A percentile compares a stretch with the other conserved stretches of the same genome.
These are phyloP conservation scores for Tetracladium maxilliforme DNA, from an alignment of 2,329 filamentous ascomycete genomes.

Conservation along the genomic window DNA sequence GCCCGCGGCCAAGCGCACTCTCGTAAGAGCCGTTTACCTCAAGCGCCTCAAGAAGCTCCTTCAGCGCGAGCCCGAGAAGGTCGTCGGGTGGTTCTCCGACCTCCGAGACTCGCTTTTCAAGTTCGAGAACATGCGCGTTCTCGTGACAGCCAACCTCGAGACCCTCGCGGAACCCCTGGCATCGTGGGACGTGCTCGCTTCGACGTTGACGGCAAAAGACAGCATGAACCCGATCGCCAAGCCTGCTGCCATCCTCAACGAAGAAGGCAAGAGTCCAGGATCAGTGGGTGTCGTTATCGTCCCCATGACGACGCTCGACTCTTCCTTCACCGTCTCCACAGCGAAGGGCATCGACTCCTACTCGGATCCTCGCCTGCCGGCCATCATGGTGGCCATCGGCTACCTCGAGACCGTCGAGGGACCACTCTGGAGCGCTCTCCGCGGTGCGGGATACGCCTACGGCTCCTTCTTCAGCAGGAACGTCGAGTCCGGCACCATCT, in stretches of 20 bases:
- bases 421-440: conserved; percentile 84
- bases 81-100: conserved; percentile 64
- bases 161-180: conserved; percentile 63
- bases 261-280: conserved; percentile 62
- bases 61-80: conserved; percentile 56
- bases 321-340: conserved; percentile 71
- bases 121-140: conserved; percentile 71
- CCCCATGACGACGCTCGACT: conserved; percentile 85
- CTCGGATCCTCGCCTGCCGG: conserved; percentile 62
- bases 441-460: conserved; percentile 87
- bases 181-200: conserved; percentile 56
- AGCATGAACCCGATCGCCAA: conserved; percentile 44
- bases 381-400: conserved; percentile 73
- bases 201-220: conserved; percentile 21
- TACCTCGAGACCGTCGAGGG: conserved; percentile 92
- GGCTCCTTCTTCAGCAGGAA: conserved; percentile 68
- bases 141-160: conserved; percentile 69
- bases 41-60: conserved; percentile 74
- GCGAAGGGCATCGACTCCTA: conserved; percentile 62
- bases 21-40: conserved; percentile 79
- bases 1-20: conserved; percentile 60
- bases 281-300: conserved; percentile 62
- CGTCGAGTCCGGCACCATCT: conserved; percentile 64
- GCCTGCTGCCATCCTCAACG: conserved; percentile 56
- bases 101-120: conserved; percentile 65